Base-by-base conservation (phyloP, 352 stramenopile genomes). In the Phytophthora ramorum region DNA sequence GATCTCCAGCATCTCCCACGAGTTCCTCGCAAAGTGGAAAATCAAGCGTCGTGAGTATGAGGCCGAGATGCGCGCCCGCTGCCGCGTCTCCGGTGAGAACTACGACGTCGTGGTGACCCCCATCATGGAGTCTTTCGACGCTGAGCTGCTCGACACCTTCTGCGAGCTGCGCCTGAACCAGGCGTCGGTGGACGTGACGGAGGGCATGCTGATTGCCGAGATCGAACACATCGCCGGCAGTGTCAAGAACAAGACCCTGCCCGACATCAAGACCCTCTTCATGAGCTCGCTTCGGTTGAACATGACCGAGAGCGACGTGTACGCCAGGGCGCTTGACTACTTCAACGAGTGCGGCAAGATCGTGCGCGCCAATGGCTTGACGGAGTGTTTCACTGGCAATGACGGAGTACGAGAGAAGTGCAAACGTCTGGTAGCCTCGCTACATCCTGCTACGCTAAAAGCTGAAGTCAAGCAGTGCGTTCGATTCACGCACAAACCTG, bases 41-140 rank as follows among this genome's bases (percentile, higher is more conserved):
- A 40, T 40, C 34, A 40, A 40, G 34, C 34, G 34, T 40, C 34
- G 34, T 16, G 8, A 40, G 34, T 40, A 40, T 48, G 41, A 48
- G 13, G n/a, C 41, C n/a, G 41, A 32, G n/a, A 9, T 48, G 19
- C 41, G 41, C 7, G 41, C 41, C 13, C 41, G 41, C 6, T 48
- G 41, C 17, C 41, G 41, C 19, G n/a, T 48, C 41, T 48, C n/a
- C 17, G 41, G 41, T 8, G 41, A 48, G 41, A 48, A 48, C 41
- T 48, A 28, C 41, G 41, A 28, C 19, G 17, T 28, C 41, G n/a
- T 48, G 17, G 17, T 48, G 7, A 48, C 41, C 7, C 34, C 41
- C 8, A 48, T 48, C 19, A 0, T 14, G 17, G 41, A 26, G 41
- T 48, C 8, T 0, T 48, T 48, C 41, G 7, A 48, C 1, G 41